Evolutionary conservation across 139 green algal species (phyloP), one percentile per base, ranked within the genome.

Genomic region (Limnomonas spitsbergensis): DNA sequence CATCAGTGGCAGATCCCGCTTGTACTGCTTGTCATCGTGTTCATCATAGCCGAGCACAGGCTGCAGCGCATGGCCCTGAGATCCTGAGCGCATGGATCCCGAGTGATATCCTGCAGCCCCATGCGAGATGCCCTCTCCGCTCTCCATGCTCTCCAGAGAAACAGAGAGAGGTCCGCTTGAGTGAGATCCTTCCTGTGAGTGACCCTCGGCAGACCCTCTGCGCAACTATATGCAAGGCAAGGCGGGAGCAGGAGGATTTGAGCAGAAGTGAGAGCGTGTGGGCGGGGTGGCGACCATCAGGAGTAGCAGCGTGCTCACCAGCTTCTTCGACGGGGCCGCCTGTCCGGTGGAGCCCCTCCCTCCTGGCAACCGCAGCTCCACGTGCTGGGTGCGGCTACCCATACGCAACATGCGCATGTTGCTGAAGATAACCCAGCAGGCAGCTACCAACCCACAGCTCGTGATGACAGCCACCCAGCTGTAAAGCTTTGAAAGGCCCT

Each of bases 401-500:
- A 31, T 34, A 32, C 61, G 9, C 24, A 34, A 34, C 9, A 7
- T 38, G 9, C n/a, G 26, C n/a, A 35, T 71, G n/a, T 38, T 38
- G n/a, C 61, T 71, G 61, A 34, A 38, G 61, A 75, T 34, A 24
- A 75, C 4, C 38, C 38, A 77, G 68, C 35, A 52, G 27, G 77
- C 77, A 31, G 77, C 68, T 1, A 1, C 35, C 42, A 82, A 29
- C 4, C 77, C 67, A 1, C 35, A 20, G 4, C 38, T 34, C 20
- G 61, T 78, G 4, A 78, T 71, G 34, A 81, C 6, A 0, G 70
- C 53, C 1, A 77, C 78, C 0, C 69, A 69, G 31, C 42, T 61
- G 56, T 86, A 90, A 36, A 90, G 78, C n/a, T 29, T 20, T 0
- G 34, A 26, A 14, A 88, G 56, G 24, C 40, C 80, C 6, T 71